A percentile compares a stretch with the other conserved stretches of the same genome.
phyloP scores from a whole-genome alignment of 306 rosid species.

The Corylus avellana region DNA sequence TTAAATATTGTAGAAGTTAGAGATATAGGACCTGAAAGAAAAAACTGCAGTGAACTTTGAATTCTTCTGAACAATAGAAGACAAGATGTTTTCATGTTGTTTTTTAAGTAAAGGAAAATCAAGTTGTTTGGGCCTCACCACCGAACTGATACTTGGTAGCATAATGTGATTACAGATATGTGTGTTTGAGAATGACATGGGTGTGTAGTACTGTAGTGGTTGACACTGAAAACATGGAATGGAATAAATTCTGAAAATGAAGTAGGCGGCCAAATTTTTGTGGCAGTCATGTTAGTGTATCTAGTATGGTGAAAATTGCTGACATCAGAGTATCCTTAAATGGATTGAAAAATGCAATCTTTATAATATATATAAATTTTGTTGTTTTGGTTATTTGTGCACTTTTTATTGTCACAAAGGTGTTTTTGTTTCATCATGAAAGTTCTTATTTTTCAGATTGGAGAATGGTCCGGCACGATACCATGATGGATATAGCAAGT shows the following conservation, averaged over 20 bases:
- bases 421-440: conserved; percentile 1
- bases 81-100: neutral
- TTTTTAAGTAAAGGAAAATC: neutral
- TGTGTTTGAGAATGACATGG: no score
- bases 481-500: conserved; percentile 80
- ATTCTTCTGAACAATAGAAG: neutral
- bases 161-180: neutral
- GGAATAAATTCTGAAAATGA: neutral
- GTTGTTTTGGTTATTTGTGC: neutral
- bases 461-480: conserved; percentile 76
- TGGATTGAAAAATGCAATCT: neutral
- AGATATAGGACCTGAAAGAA: neutral
- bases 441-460: conserved; percentile 39
- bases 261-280: neutral
- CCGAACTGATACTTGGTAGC: neutral
- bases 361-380: neutral
- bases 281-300: neutral
- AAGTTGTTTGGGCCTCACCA: no score
- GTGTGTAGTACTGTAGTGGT: no score
- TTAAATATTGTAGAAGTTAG: neutral
- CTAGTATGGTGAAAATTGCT: neutral
- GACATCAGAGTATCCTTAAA: neutral
- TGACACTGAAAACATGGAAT: neutral
- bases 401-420: neutral
- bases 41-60: neutral